Percentiles rank a stretch among this genome's conserved stretches.
Conservation (phyloP, 129 eudicot genomes). For the Kitagawia praeruptora region DNA sequence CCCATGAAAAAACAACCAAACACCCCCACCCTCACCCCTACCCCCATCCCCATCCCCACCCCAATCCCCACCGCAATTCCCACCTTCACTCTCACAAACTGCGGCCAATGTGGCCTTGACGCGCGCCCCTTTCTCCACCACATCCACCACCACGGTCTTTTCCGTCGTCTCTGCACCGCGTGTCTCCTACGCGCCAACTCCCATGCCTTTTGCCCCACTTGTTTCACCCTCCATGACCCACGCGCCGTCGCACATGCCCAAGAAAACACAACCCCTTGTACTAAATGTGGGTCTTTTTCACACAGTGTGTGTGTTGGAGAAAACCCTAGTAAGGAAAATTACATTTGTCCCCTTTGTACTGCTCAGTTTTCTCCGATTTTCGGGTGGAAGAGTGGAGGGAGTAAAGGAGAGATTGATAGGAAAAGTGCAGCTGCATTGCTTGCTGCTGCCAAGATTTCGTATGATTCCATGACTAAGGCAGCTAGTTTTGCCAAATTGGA, state of each 20-base stretch:
- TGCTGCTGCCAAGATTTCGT: constrained; percentile 57
- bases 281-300: constrained; percentile 58
- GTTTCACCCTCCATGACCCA: constrained; percentile 46
- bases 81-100: constrained; percentile 11
- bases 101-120: constrained; percentile 69
- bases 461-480: constrained; percentile 52
- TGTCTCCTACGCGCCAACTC: constrained; percentile 85
- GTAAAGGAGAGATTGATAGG: constrained; percentile 36
- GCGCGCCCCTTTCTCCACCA: constrained; percentile 64
- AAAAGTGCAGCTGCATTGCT: constrained; percentile 44
- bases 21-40: background rate
- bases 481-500: constrained; percentile 32
- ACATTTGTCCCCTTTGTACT: constrained; percentile 47
- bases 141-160: constrained; percentile 63
- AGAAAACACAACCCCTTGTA: constrained; percentile 35
- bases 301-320: constrained; percentile 44
- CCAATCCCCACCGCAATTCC: constrained; percentile 34
- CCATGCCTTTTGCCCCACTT: constrained; percentile 69
- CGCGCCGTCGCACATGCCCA: constrained; percentile 1
- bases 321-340: constrained; percentile 22
- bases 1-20: constrained; percentile 22
- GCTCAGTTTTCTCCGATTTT: constrained; percentile 45
- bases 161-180: constrained; percentile 69
- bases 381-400: constrained; percentile 16
- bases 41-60: constrained; percentile 9